Percentiles rank a stretch among this genome's conserved stretches.
phyloP scores from a whole-genome alignment of 345 rosid genomes.

The Schrenkiella parvula region DNA sequence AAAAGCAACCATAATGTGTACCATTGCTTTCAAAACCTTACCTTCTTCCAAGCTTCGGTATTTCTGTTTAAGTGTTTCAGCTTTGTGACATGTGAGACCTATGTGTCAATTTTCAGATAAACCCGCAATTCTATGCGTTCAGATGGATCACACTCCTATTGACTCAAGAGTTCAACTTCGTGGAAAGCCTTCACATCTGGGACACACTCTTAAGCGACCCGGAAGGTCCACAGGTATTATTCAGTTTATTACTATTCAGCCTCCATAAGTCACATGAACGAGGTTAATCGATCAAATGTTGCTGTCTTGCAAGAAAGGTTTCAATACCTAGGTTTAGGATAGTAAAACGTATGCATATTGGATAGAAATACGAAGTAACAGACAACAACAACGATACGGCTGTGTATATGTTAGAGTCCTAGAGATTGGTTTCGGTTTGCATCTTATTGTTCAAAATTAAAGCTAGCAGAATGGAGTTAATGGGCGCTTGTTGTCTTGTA shows the following conservation, averaged over 20 bases:
- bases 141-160: slow-evolving; percentile 97
- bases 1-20: not conserved
- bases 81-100: not conserved
- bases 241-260: not conserved
- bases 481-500: not conserved
- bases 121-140: slow-evolving; percentile 96
- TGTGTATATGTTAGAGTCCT: not conserved
- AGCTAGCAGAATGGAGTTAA: not conserved
- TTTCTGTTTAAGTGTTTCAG: not conserved
- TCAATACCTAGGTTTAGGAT: not conserved
- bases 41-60: not conserved
- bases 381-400: not conserved
- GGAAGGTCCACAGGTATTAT: slow-evolving; percentile 85
- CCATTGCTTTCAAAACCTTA: not conserved
- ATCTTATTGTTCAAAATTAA: not conserved
- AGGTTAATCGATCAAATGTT: not conserved
- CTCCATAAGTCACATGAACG: not conserved
- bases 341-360: not conserved
- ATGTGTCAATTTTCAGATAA: slow-evolving; percentile 56
- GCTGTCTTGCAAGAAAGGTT: not conserved
- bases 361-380: not conserved
- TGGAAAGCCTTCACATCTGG: slow-evolving; percentile 92
- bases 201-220: slow-evolving; percentile 91
- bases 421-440: not conserved
- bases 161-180: slow-evolving; percentile 93